Base-by-base conservation (phyloP, 441 rosid genomes). In the Oxalis stricta region DNA sequence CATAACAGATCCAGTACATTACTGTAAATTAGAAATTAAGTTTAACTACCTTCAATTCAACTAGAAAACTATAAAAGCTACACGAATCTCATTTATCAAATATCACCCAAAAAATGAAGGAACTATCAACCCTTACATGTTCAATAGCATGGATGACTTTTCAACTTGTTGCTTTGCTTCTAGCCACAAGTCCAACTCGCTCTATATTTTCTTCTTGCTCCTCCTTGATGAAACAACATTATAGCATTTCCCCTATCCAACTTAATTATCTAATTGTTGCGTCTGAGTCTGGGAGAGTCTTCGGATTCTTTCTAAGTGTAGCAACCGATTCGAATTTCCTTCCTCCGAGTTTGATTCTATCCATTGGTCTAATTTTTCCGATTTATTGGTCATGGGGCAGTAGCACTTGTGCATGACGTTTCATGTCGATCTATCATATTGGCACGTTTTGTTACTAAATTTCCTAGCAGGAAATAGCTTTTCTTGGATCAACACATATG, bases 391-490 rank as follows among this genome's bases (percentile, higher is more conserved):
- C 56, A 63, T 48, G 73, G 70, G n/a, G n/a, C n/a, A n/a, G n/a
- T n/a, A n/a, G n/a, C n/a, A n/a, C n/a, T n/a, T 28, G 33, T 53
- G 14, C 70, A 60, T 32, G 32, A 14, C 55, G 44, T 63, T 9
- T 21, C 38, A 14, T 10, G 41, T 13, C 44, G 33, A n/a, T 10
- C 37, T 68, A n/a, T 37, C 61, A 14, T 59, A 55, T 26, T 39
- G 46, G 30, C 65, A 60, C 35, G 44, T 53, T 7, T 38, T 68
- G 5, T 40, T 68, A 10, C 62, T 63, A 9, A 49, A 42, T 35
- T 17, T 31, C 36, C 48, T 63, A 13, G 66, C 60, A 17, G 78
- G 78, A 17, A 65, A 62, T 28, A 65, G 78, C 50, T 61, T 72
- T 33, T 62, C 72, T 21, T 72, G 73, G 69, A 52, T 68, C 36